Percentiles rank a stretch among this genome's conserved stretches.
These are phyloP conservation scores for Colletotrichum caudatum DNA, from an alignment of 2,329 filamentous ascomycete species.

Conservation along the genomic window DNA sequence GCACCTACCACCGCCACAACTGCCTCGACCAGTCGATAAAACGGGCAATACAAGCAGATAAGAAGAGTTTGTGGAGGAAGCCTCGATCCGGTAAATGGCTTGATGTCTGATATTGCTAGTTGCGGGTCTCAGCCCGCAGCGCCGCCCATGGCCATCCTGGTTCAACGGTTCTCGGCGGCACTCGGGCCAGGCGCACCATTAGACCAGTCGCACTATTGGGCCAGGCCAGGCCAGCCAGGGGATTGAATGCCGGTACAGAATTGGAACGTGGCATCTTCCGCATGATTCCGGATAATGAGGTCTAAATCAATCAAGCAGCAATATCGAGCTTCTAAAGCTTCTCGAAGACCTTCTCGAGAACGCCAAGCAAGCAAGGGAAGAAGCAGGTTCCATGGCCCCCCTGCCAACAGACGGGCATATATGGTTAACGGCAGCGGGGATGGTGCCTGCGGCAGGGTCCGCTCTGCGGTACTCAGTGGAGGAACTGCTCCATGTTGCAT, in stretches of 20 bases:
- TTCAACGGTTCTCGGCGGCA: background rate
- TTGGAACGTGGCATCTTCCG: slow-evolving; percentile 27
- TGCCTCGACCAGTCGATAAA: background rate
- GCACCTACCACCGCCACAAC: background rate
- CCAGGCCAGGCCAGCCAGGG: slow-evolving; percentile 2
- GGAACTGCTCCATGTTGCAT: slow-evolving; percentile 27
- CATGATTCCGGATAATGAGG: slow-evolving; percentile 8
- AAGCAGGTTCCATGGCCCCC: slow-evolving; percentile 5
- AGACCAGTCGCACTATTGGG: slow-evolving; percentile 3
- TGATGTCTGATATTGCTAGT: background rate
- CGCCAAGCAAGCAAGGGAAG: background rate
- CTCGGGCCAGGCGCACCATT: background rate
- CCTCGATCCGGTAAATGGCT: background rate
- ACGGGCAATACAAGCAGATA: background rate
- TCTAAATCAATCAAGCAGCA: background rate
- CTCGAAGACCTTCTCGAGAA: background rate
- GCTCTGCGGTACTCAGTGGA: slow-evolving; percentile 31
- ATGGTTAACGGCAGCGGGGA: slow-evolving; percentile 28
- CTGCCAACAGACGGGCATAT: background rate
- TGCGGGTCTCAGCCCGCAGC: background rate
- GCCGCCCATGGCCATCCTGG: background rate
- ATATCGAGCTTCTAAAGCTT: background rate
- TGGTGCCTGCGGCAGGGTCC: slow-evolving; percentile 37
- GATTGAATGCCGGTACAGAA: slow-evolving; percentile 3
- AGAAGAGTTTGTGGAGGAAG: background rate